Conservation (phyloP, 2,329 filamentous ascomycete genomes). For the Colletotrichum musicola region DNA sequence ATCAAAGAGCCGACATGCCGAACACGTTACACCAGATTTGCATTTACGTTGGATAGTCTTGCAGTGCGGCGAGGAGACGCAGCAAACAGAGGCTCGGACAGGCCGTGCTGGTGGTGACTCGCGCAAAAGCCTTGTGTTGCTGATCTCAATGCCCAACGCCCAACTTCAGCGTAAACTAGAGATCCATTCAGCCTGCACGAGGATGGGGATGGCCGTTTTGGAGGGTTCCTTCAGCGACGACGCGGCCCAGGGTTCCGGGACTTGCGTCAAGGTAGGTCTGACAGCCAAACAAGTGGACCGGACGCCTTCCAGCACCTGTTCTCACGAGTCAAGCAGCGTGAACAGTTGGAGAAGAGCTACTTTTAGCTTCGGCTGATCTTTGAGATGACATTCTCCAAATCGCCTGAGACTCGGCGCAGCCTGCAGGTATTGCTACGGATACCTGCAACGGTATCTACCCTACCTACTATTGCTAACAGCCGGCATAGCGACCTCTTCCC, state of each 20-base stretch:
- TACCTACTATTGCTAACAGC: too few species aligned
- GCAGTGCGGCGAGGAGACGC: too few species aligned
- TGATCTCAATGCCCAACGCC: slow-evolving; percentile 34
- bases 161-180: slow-evolving; percentile 5
- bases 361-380: slow-evolving; percentile 4
- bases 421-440: too few species aligned
- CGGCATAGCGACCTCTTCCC: too few species aligned
- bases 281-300: slow-evolving; percentile 20
- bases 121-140: slow-evolving; percentile 15
- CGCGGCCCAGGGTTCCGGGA: slow-evolving; percentile 16
- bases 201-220: background rate
- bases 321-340: slow-evolving; percentile 27
- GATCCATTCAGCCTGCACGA: background rate
- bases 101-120: slow-evolving; percentile 18
- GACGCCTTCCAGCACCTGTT: slow-evolving; percentile 15
- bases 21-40: slow-evolving; percentile 12
- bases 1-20: slow-evolving; percentile 2
- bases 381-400: background rate
- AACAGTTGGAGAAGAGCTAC: slow-evolving; percentile 12
- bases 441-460: too few species aligned
- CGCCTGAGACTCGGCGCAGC: background rate
- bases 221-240: background rate
- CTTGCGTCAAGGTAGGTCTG: background rate
- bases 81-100: background rate
- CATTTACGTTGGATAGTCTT: background rate